Evolutionary conservation across 257 asterid genomes (phyloP), one percentile per base, ranked within the genome.

Genomic region (Solanum pennellii): DNA sequence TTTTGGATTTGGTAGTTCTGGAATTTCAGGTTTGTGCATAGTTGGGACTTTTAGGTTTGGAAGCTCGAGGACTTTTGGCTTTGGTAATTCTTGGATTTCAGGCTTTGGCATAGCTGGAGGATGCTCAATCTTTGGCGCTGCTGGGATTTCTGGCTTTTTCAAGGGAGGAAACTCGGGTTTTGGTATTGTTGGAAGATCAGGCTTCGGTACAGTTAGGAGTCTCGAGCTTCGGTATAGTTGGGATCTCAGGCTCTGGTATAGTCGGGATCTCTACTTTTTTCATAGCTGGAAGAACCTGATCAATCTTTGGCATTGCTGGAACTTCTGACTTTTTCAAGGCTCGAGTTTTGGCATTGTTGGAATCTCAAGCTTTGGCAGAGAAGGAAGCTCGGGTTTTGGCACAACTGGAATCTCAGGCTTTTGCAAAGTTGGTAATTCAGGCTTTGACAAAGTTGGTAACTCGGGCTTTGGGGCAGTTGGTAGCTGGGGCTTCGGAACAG

Each of bases 51-150:
- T 44, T 3, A 89, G 89, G 49, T 75, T 75, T 18, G 1, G 83
- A 6, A 88, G 5, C 2, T 44, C n/a, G 8, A 86, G 87, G 9
- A 4, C 10, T 39, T 65, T 42, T 3, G 71, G 68, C 23, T 77
- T 87, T 56, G 88, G 88, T 2, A 3, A 37, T 39, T 56, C 29
- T 23, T 91, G 92, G 3, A 90, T 3, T 59, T 90, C 80, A 3
- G 82, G 82, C 42, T 66, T 85, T 86, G 42, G 11, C n/a, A 69
- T 12, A 16, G 39, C 11, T 15, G 59, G 35, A 13, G 25, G 59
- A 42, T 25, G 25, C 62, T 77, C 39, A 2, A 14, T 4, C 16
- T 79, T 79, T 47, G 71, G 49, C 0, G n/a, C 16, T 18, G 41
- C 12, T 14, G 88, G 86, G 45, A 76, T 5, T n/a, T 49, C 88